Evolutionary conservation across 768 basidiomycete genomes (phyloP), one percentile per base, ranked within the genome.

Genomic region (Chalciporus pseudorubinellus): DNA sequence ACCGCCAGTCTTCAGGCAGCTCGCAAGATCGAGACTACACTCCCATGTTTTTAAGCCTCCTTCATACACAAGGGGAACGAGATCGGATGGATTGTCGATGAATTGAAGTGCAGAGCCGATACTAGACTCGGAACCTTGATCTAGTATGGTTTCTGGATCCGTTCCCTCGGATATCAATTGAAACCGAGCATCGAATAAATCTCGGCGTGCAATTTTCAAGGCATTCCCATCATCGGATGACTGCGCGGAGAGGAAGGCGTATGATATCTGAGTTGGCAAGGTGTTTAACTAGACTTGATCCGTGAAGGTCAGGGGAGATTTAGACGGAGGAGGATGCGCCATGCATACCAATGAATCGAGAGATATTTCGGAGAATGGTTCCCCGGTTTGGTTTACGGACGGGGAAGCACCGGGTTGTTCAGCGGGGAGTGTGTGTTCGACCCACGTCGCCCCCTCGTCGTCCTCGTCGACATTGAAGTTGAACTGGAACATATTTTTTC

Each of bases 41-140:
- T 99, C 95, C 95, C 95, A 99, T 2, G 94, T 98, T 70, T 98
- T 98, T 46, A 98, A 67, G 6, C 95, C 95, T 19, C 95, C 95
- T 71, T 99, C 95, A 59, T 99, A 98, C 1, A 93, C 77, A 1
- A 93, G 86, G 3, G 93, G 89, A 4, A 98, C 82, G 13, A 99
- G 80, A 69, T 98, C 95, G 0, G 92, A 92, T 0, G 88, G 88
- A 1, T 85, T 82, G 56, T 92, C 87, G 16, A 95, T 73, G 51
- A 87, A 91, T 12, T 77, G 74, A 1, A 87, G 72, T 0, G 78
- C 77, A 0, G 72, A 68, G 40, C 64, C 53, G 19, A 42, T 24
- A 36, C 31, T 40, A 20, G 44, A 28, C 22, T 36, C 50, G 29
- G 50, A 52, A 20, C 57, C 53, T 20, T 63, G 63, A 3, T 57